Evolutionary conservation across 352 stramenopile genomes (phyloP), one percentile per base, ranked within the genome.

Genomic region (Phytophthora cryptogea): DNA sequence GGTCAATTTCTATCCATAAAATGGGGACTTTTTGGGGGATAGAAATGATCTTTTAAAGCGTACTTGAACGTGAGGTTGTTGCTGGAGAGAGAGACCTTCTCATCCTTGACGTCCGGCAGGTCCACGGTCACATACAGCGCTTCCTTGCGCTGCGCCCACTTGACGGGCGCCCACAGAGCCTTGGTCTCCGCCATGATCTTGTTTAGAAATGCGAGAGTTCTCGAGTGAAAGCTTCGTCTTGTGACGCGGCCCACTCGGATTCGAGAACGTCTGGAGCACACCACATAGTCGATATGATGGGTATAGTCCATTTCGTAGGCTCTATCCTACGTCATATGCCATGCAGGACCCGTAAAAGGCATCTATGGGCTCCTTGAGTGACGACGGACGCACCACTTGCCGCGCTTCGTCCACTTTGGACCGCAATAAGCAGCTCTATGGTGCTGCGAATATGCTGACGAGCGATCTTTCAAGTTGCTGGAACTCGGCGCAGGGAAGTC

Each of bases 131-230:
- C 83, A 66, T 98, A 99, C 20, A 99, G 57, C 59, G 94, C 95
- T 66, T 99, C 94, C 54, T 94, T 97, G 75, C 95, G 88, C 74
- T 99, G 96, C 46, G 96, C 96, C 94, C 95, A 99, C 78, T 98
- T 97, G 40, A 98, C 88, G 6, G 92, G 91, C 53, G 91, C 89
- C 77, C 83, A 92, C 52, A 95, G 58, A 60, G 81, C 66, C 48
- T 88, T 89, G 17, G 62, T 63, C 27, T 76, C 67, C 23, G 67
- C 63, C 67, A 72, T 72, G 36, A 51, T 70, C 43, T 51, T 13
- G 23, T 36, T n/a, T 36, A 47, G 41, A 45, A 48, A 49, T 23
- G 1, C 20, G 20, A 44, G 28, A 46, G 59, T 39, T 54, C 43
- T 42, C 44, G 52, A 26, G 32, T 49, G 33, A 54, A 50, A 57